Conservation (phyloP, 768 basidiomycete genomes). For the Mycena maculata region DNA sequence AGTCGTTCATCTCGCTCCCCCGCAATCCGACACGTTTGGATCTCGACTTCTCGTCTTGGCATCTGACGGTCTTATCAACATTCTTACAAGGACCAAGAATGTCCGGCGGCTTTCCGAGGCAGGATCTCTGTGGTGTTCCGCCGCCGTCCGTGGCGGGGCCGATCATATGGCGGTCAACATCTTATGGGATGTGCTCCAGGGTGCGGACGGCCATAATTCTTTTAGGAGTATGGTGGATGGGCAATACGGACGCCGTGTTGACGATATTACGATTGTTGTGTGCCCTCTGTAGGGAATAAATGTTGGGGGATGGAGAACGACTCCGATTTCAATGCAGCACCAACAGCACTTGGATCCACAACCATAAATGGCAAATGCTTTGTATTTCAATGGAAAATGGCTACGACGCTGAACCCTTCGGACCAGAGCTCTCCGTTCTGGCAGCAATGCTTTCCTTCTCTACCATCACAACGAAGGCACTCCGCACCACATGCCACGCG, state of each 20-base stretch:
- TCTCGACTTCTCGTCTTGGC: background rate
- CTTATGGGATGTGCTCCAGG: constrained; percentile 2
- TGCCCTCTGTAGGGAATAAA: too few relatives aligned
- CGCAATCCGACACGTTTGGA: background rate
- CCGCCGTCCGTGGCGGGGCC: background rate
- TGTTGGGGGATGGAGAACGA: too few relatives aligned
- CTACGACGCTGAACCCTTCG: too few relatives aligned
- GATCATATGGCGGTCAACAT: constrained; percentile 13
- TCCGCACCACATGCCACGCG: constrained; percentile 59
- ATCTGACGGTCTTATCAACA: constrained; percentile 7
- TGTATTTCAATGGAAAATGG: too few relatives aligned
- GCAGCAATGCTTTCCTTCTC: background rate
- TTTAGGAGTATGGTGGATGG: constrained; percentile 1
- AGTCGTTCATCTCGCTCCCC: constrained; percentile 17
- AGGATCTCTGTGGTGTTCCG: background rate
- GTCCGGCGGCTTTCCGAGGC: background rate
- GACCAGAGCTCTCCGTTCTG: too few relatives aligned
- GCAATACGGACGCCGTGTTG: constrained; percentile 12
- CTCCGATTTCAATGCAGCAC: too few relatives aligned
- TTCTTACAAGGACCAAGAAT: constrained; percentile 4
- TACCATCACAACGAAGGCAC: constrained; percentile 46
- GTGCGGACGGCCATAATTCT: background rate
- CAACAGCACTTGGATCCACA: too few relatives aligned
- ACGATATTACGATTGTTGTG: constrained; percentile 26
- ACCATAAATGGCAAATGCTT: too few relatives aligned